Evolutionary conservation across 2,329 filamentous ascomycete genomes (phyloP).

Genomic region (Rhytidhysteron rufulum): DNA sequence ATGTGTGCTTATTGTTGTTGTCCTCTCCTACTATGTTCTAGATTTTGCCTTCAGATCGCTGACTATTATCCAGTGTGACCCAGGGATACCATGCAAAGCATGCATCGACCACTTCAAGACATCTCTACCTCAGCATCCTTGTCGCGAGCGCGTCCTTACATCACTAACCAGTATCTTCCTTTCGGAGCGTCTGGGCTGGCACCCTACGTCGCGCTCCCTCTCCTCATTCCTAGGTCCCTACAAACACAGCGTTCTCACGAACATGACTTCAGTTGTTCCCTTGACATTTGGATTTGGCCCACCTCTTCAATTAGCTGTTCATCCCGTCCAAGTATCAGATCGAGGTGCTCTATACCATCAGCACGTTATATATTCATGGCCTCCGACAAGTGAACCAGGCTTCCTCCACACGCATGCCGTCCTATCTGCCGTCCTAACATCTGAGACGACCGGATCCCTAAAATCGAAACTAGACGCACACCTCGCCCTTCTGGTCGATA

Average conservation of each 20-base stretch:
- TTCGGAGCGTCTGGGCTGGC: constrained; percentile 31
- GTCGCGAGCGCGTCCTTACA: constrained; percentile 28
- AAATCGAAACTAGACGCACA: constrained; percentile 24
- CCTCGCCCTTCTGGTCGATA: constrained; percentile 26
- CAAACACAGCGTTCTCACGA: constrained; percentile 13
- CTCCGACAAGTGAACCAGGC: constrained; percentile 14
- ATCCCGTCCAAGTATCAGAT: constrained; percentile 16
- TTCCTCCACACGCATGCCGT: constrained; percentile 24
- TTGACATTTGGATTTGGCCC: constrained; percentile 33
- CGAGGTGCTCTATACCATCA: constrained; percentile 21
- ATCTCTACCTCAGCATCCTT: constrained; percentile 33
- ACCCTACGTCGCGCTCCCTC: constrained; percentile 27
- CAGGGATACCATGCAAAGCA: constrained; percentile 36
- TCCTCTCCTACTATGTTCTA: no score
- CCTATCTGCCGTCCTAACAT: constrained; percentile 29
- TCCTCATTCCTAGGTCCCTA: constrained; percentile 19
- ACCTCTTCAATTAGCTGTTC: constrained; percentile 19
- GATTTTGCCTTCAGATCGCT: neutral
- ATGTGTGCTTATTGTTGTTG: no score
- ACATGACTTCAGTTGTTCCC: constrained; percentile 23
- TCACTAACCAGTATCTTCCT: constrained; percentile 26
- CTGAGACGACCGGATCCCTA: constrained; percentile 15
- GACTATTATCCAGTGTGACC: constrained; percentile 25
- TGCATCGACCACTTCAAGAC: constrained; percentile 37
- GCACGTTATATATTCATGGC: constrained; percentile 37